Base-by-base conservation (phyloP, 345 rosid genomes). In the Brassica rapa region DNA sequence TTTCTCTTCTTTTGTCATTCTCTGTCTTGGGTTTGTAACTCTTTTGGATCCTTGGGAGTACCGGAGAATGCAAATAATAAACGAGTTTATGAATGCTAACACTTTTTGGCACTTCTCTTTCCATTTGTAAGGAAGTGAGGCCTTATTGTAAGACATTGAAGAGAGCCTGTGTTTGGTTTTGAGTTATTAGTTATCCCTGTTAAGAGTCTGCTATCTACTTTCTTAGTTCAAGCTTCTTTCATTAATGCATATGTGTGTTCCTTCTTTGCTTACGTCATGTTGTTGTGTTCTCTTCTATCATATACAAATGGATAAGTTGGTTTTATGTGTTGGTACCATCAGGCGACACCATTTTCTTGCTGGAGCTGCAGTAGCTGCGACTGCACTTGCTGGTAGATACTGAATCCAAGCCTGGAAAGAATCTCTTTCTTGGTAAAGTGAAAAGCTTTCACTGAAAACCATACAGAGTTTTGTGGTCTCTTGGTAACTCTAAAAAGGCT, bases 331-430 rank as follows among this genome's bases (percentile, higher is more conserved):
- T 79, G 77, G 33, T 78, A 60, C 11, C n/a, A 72, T 67, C 87
- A 89, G 94, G 90, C 91, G 37, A 87, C 93, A 66, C 97, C 97
- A 15, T 88, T 91, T 81, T 53, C 21, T 90, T 66, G 94, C 93
- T 59, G 97, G 97, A 30, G 83, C 85, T 73, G 92, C 97, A 24
- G 87, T 91, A 75, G 94, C 94, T 30, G 89, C 90, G 19, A 89
- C 94, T 49, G 97, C 97, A 24, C 90, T 88, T 80, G 94, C 91
- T 49, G 90, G 97, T 72, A 88, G 82, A 76, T 91, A 88, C 67
- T 94, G 97, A 53, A 85, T 91, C 85, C 97, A 89, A 82, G 92
- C 97, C 24, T 91, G 97, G 97, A 91, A 91, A 69, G 86, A 19
- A 19, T 19, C 21, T 19, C 21, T 19, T 19, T 19, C 21, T 19